phyloP scores from a whole-genome alignment of 2,329 filamentous ascomycete species.

The Epicoccum nigrum region DNA sequence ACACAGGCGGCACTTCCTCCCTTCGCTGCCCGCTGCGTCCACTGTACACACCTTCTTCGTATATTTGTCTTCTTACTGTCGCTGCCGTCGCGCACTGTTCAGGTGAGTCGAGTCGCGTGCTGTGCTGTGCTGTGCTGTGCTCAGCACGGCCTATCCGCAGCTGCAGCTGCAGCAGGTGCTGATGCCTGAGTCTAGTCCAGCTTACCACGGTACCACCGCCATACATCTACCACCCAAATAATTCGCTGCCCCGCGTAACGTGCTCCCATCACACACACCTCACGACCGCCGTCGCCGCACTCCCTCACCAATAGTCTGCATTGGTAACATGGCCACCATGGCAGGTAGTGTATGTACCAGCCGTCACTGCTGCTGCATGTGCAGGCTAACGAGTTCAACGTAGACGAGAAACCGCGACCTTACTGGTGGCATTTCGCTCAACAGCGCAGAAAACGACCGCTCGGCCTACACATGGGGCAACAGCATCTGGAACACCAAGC shows the following conservation, averaged over 20 bases:
- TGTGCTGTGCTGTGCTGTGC: no score
- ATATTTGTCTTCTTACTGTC: conserved; percentile 27
- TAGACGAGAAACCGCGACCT: conserved; percentile 42
- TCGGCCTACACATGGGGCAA: conserved; percentile 40
- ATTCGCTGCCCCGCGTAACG: neutral
- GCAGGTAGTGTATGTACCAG: conserved; percentile 38
- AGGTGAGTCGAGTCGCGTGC: conserved; percentile 31
- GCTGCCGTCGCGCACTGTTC: conserved; percentile 19
- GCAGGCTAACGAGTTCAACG: conserved; percentile 4
- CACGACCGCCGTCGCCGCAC: conserved; percentile 25
- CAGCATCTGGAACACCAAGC: conserved; percentile 46
- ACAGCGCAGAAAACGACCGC: conserved; percentile 37
- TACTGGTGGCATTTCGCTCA: conserved; percentile 37
- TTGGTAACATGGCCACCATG: conserved; percentile 39
- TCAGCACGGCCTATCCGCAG: conserved; percentile 20
- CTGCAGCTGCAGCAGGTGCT: conserved; percentile 40
- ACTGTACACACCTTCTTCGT: conserved; percentile 35
- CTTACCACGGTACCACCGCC: conserved; percentile 22
- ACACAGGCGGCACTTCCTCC: conserved; percentile 23
- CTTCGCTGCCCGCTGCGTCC: conserved; percentile 30
- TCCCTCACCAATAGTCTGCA: conserved; percentile 18
- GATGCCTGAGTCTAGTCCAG: conserved; percentile 43
- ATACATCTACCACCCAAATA: conserved; percentile 3
- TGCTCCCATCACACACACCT: neutral
- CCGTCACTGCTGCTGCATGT: neutral